phyloP scores from a whole-genome alignment of 345 rosid genomes.

The Zanthoxylum bungeanum region DNA sequence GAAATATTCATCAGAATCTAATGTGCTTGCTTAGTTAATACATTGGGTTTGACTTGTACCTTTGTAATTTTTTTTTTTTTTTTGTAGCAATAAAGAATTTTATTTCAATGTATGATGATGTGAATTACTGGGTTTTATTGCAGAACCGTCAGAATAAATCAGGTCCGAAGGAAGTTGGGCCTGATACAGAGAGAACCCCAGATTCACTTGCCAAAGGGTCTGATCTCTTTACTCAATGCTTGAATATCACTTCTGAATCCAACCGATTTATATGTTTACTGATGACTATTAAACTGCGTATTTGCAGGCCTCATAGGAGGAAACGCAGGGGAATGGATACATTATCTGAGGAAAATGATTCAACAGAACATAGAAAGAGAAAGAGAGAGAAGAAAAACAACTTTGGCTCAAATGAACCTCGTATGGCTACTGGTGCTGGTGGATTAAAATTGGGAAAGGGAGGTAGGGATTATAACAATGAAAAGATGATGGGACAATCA shows the following conservation, averaged over 20 bases:
- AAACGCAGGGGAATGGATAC: conserved; percentile 17
- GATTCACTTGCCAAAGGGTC: conserved; percentile 28
- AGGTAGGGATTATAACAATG: background rate
- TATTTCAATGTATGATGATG: conserved; percentile 2
- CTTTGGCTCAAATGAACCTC: conserved; percentile 4
- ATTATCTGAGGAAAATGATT: conserved; percentile 2
- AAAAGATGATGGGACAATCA: conserved; percentile 14
- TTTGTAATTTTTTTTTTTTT: background rate
- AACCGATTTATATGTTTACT: background rate
- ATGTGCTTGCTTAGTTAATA: background rate
- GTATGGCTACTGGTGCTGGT: conserved; percentile 4
- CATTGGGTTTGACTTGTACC: background rate
- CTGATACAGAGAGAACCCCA: conserved; percentile 14
- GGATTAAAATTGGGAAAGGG: conserved; percentile 19
- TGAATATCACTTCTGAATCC: background rate
- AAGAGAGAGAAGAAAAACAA: conserved; percentile 18
- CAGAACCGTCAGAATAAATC: conserved; percentile 71
- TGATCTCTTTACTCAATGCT: conserved; percentile 6
- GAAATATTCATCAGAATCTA: background rate
- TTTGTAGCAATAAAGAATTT: background rate
- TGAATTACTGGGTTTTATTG: conserved; percentile 16
- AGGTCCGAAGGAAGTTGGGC: conserved; percentile 41
- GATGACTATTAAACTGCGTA: background rate
- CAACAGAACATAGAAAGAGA: conserved; percentile 24
- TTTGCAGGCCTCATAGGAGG: conserved; percentile 23